A percentile compares a stretch with the other conserved stretches of the same genome.
phyloP scores from a whole-genome alignment of 768 basidiomycete genomes.

The Pholiota microspora region DNA sequence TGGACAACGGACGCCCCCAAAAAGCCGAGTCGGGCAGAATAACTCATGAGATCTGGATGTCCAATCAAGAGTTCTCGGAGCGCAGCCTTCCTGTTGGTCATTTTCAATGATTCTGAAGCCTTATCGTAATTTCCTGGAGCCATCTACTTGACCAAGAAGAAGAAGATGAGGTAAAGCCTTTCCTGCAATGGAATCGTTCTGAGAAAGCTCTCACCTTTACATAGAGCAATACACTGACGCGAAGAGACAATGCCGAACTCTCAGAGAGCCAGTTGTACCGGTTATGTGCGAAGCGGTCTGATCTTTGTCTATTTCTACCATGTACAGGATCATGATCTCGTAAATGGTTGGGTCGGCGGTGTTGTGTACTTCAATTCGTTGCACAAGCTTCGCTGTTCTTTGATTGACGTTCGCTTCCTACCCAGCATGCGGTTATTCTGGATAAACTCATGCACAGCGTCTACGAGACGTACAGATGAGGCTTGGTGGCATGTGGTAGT shows the following conservation, averaged over 20 bases:
- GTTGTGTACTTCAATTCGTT: not conserved
- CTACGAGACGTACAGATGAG: not conserved
- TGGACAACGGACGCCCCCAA: not conserved
- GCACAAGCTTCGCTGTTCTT: not conserved
- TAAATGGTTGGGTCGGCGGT: not conserved
- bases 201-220: not conserved
- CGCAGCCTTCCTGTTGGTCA: not conserved
- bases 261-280: no score
- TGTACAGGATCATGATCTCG: no score
- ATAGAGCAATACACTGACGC: no score
- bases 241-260: not conserved
- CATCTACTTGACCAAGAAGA: not conserved
- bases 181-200: not conserved
- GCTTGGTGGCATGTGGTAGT: not conserved
- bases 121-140: no score
- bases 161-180: not conserved
- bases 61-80: not conserved
- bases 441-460: no score
- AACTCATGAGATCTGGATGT: not conserved
- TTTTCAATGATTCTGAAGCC: not conserved
- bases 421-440: not conserved
- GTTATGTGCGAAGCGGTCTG: no score
- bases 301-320: no score
- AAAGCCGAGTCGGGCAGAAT: not conserved
- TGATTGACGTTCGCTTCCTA: not conserved